Evolutionary conservation across 169 alveolate species (phyloP).

Genomic region (Pseudocohnilembus persalinus): DNA sequence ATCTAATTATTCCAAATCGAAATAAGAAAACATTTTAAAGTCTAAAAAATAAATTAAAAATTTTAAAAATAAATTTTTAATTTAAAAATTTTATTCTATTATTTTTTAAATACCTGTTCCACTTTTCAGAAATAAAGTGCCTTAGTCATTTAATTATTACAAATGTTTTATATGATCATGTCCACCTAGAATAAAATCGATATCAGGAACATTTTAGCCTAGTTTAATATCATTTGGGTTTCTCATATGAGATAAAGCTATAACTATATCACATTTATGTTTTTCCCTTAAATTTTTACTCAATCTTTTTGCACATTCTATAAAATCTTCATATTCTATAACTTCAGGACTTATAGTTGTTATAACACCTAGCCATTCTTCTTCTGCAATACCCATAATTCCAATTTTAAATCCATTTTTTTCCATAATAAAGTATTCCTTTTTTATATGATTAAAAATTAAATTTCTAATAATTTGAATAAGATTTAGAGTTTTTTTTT

Average conservation of each 20-base stretch:
- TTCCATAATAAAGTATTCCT: constrained; percentile 36
- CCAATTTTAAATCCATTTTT: constrained; percentile 83
- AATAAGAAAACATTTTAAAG: background rate
- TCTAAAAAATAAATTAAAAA: background rate
- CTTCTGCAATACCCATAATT: constrained; percentile 86
- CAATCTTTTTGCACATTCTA: constrained; percentile 67
- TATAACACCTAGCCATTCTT: constrained; percentile 89
- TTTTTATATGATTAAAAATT: background rate
- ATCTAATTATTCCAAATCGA: constrained; percentile 9
- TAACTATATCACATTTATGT: constrained; percentile 84
- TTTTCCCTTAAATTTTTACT: constrained; percentile 61
- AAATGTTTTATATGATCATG: constrained; percentile 86
- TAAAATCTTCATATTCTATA: constrained; percentile 80
- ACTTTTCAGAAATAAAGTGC: constrained; percentile 73
- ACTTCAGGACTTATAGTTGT: constrained; percentile 75
- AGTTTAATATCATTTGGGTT: constrained; percentile 87
- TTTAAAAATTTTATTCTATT: constrained; percentile 10
- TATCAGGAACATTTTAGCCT: constrained; percentile 73
- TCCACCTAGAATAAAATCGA: constrained; percentile 91
- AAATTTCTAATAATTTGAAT: too few species aligned
- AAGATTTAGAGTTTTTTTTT: too few species aligned
- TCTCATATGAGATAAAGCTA: constrained; percentile 93
- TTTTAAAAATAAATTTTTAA: too few species aligned
- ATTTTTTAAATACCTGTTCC: constrained; percentile 77
- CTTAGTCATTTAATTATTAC: constrained; percentile 47